Conservation (phyloP, 1,284 basidiomycete species). For the Marasmius tenuissimus region DNA sequence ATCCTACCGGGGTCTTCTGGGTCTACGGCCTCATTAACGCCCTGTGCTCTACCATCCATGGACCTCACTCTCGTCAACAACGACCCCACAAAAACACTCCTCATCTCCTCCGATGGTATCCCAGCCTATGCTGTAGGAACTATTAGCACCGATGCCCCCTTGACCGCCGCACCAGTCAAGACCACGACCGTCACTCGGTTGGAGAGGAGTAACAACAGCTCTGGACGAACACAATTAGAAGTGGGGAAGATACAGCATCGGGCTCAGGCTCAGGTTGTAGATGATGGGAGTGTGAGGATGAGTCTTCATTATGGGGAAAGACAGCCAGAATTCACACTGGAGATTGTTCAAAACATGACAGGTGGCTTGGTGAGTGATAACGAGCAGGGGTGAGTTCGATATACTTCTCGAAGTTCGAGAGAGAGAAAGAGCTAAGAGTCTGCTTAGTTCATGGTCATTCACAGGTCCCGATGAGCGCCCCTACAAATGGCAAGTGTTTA, state of each 20-base stretch:
- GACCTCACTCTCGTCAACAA: neutral
- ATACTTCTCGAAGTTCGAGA: too few relatives aligned
- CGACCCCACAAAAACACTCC: neutral
- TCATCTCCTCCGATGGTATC: neutral
- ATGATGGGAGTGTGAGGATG: neutral
- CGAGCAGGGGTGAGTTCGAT: too few relatives aligned
- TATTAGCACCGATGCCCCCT: neutral
- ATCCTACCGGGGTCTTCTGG: too few relatives aligned
- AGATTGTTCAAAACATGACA: neutral
- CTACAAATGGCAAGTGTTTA: slow-evolving; percentile 39
- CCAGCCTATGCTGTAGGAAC: neutral
- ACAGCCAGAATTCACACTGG: neutral
- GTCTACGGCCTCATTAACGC: too few relatives aligned
- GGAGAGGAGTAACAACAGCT: neutral
- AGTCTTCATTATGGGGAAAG: neutral
- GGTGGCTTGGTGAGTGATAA: too few relatives aligned
- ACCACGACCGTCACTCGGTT: neutral
- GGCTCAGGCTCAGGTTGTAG: neutral
- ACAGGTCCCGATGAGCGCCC: slow-evolving; percentile 31
- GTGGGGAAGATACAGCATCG: neutral
- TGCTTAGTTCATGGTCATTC: slow-evolving; percentile 35
- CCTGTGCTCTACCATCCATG: neutral
- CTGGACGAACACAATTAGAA: neutral
- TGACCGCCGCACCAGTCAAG: neutral
- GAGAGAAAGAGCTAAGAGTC: neutral